These are phyloP conservation scores for Apiotrichum montevideense DNA, from an alignment of 1,284 basidiomycete species.

Conservation along the genomic window DNA sequence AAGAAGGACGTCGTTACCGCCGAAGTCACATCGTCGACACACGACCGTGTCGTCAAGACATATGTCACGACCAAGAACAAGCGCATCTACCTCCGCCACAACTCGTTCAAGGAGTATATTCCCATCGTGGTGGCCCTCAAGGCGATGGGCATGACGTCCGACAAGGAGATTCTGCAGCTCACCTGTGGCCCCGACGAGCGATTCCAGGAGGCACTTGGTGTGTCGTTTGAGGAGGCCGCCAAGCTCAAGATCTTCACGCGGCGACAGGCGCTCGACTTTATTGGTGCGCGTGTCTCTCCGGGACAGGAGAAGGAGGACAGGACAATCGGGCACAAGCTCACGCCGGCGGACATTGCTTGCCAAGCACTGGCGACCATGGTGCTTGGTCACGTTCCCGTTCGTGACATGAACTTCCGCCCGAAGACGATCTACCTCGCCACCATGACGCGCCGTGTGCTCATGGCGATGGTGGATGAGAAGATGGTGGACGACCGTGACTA, in stretches of 20 bases:
- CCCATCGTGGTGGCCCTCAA: constrained; percentile 95
- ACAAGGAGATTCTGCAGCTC: constrained; percentile 94
- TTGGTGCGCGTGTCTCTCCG: constrained; percentile 80
- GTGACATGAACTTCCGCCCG: constrained; percentile 81
- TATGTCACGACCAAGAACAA: constrained; percentile 94
- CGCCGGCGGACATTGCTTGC: constrained; percentile 87
- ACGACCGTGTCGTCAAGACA: constrained; percentile 97
- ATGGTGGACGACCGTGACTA: constrained; percentile 99
- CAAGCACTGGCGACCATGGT: constrained; percentile 97
- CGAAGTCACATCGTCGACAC: constrained; percentile 97
- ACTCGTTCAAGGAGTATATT: constrained; percentile 95
- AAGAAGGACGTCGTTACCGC: constrained; percentile 91
- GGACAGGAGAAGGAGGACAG: constrained; percentile 57
- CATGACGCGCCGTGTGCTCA: constrained; percentile 92
- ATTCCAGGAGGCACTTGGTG: constrained; percentile 81
- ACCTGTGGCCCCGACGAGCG: constrained; percentile 88
- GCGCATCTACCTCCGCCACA: constrained; percentile 94
- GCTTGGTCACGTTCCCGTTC: constrained; percentile 91
- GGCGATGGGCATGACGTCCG: constrained; percentile 91
- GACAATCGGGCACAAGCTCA: constrained; percentile 58
- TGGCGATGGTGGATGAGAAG: constrained; percentile 93
- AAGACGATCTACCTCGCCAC: constrained; percentile 98
- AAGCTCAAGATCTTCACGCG: constrained; percentile 80
- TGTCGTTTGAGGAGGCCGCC: constrained; percentile 90
- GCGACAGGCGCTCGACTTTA: constrained; percentile 91